phyloP scores from a whole-genome alignment of 495 filamentous ascomycete species.

The Wilcoxina mikolae region DNA sequence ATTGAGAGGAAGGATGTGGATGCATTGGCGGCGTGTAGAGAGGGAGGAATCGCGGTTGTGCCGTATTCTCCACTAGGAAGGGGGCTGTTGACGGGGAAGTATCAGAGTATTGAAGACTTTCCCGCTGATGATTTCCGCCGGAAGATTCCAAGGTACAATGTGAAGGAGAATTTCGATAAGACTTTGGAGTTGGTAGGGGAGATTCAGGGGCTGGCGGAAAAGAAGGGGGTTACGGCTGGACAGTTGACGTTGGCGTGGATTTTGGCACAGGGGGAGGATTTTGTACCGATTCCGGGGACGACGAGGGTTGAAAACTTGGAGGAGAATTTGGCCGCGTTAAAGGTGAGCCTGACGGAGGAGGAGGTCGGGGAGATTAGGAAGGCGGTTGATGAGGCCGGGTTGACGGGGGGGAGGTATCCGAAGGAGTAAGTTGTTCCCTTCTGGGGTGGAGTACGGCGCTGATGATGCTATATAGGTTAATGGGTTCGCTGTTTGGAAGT shows the following conservation, averaged over 20 bases:
- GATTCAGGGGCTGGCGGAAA: conserved; percentile 34
- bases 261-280: conserved; percentile 41
- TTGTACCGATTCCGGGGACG: conserved; percentile 44
- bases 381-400: conserved; percentile 28
- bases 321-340: conserved; percentile 39
- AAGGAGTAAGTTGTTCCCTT: conserved; percentile 3
- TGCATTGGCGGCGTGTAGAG: conserved; percentile 35
- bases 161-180: conserved; percentile 40
- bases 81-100: conserved; percentile 41
- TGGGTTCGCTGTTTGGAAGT: not conserved
- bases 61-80: conserved; percentile 46
- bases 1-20: conserved; percentile 32
- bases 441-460: not conserved
- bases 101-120: conserved; percentile 35
- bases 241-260: conserved; percentile 46
- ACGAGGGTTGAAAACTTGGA: conserved; percentile 43
- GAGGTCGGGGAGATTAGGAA: conserved; percentile 36
- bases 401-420: conserved; percentile 27
- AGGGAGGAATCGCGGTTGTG: conserved; percentile 41
- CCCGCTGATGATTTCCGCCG: conserved; percentile 33
- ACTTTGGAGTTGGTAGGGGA: conserved; percentile 39
- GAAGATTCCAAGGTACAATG: conserved; percentile 3
- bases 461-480: not conserved
- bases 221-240: conserved; percentile 34
- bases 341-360: conserved; percentile 33